Conservation (phyloP, 2,329 filamentous ascomycete genomes). For the Amesomyces nigricolor region DNA sequence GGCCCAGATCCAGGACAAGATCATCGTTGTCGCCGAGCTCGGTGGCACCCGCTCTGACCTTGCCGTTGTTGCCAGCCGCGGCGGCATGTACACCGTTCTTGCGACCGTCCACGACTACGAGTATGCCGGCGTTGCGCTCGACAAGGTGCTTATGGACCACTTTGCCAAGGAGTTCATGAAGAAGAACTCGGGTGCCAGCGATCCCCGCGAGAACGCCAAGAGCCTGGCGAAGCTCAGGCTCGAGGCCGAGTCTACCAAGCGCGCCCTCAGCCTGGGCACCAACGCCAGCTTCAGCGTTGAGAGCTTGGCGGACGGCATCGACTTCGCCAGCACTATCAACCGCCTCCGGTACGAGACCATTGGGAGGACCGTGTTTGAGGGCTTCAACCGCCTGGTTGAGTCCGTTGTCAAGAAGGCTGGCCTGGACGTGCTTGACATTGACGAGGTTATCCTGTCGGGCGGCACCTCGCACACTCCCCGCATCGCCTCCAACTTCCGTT, state of each 20-base stretch:
- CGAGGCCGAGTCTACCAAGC: conserved; percentile 87
- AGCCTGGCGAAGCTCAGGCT: conserved; percentile 87
- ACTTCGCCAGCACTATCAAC: conserved; percentile 91
- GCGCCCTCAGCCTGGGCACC: conserved; percentile 79
- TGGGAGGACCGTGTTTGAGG: conserved; percentile 76
- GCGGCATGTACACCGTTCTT: conserved; percentile 92
- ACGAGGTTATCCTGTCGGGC: conserved; percentile 90
- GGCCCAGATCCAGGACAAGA: conserved; percentile 72
- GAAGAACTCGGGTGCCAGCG: conserved; percentile 71
- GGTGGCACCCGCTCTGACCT: conserved; percentile 91
- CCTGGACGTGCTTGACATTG: conserved; percentile 85
- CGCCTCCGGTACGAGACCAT: conserved; percentile 88
- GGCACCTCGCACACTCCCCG: conserved; percentile 91
- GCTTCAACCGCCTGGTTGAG: conserved; percentile 81
- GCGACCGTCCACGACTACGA: conserved; percentile 96
- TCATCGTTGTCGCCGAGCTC: conserved; percentile 84
- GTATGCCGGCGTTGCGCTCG: conserved; percentile 76
- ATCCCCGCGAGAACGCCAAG: conserved; percentile 75
- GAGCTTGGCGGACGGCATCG: conserved; percentile 79
- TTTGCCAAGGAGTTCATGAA: conserved; percentile 99
- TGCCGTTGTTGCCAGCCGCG: conserved; percentile 81
- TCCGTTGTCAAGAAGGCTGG: conserved; percentile 85
- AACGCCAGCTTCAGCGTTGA: conserved; percentile 92
- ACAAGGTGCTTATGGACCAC: conserved; percentile 89
- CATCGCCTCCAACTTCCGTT: conserved; percentile 73